Base-by-base conservation (phyloP, 2,329 filamentous ascomycete species). In the Fusarium globosum region DNA sequence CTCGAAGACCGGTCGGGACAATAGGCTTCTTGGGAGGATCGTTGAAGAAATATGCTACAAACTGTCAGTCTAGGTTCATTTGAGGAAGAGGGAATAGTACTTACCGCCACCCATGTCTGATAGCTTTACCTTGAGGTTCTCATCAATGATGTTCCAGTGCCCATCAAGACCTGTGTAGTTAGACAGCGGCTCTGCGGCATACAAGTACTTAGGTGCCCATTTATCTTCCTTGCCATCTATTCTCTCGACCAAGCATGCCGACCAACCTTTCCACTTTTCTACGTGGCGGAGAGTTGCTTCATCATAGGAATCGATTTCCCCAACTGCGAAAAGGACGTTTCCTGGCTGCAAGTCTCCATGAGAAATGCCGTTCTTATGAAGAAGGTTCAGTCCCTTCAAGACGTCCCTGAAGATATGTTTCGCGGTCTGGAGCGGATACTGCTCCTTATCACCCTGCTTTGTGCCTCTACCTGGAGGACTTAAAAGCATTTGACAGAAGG, bases 51-150 rank as follows among this genome's bases (percentile, higher is more conserved):
- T 48, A 69, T 35, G 70, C 61, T 68, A 13, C 6, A 5, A 6
- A 6, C 23, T 53, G 46, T 62, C 13, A 43, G 39, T 2, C 5
- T 2, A 15, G 1, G 2, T 30, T 23, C 12, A n/a, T 30, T 0
- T 2, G 0, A 30, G 26, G 6, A 20, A 13, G 23, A 7, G 12
- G 23, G 23, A 10, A 15, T n/a, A 10, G 2, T 26, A 45, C 43
- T 45, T 45, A 71, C 69, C 63, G 6, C 69, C 65, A 7, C 65
- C 58, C 45, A 73, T 64, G 3, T 73, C 71, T 1, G 65, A 56
- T 6, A 72, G 8, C 14, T 63, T 66, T 12, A 68, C n/a, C 3
- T 53, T 49, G 10, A 68, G 12, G 2, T n/a, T 23, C 12, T 64
- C 16, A 4, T 11, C 4, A 16, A 39, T 26, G 21, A 52, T 26